A percentile compares a stretch with the other conserved stretches of the same genome.
These are phyloP conservation scores for Clavispora vitiphila DNA, from an alignment of 805 yeast genomes.

Conservation along the genomic window DNA sequence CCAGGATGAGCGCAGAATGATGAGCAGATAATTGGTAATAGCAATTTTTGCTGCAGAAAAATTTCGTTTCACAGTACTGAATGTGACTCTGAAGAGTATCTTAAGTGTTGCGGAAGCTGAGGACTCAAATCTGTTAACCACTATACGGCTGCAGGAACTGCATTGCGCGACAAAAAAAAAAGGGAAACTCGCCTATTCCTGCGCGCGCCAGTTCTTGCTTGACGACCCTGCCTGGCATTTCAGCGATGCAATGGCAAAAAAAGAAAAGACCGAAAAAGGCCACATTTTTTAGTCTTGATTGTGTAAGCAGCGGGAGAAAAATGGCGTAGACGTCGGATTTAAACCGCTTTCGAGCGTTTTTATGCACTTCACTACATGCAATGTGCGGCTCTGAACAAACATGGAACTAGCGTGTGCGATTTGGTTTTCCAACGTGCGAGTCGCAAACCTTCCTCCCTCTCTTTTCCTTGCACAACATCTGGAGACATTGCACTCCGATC, in stretches of 20 bases:
- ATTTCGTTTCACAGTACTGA: no score
- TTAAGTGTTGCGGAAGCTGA: no score
- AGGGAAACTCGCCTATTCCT: background rate
- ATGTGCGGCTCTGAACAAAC: background rate
- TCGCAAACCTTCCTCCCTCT: background rate
- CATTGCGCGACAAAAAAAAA: background rate
- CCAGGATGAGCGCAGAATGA: no score
- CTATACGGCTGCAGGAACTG: background rate
- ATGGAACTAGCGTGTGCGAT: background rate
- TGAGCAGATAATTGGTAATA: no score
- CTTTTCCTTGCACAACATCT: constrained; percentile 1
- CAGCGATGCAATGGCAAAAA: background rate
- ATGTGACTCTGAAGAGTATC: no score
- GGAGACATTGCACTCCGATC: background rate
- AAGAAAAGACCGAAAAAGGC: no score
- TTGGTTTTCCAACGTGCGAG: background rate
- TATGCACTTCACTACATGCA: background rate
- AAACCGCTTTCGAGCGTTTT: no score
- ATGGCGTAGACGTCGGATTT: no score
- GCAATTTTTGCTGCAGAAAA: no score
- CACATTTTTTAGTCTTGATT: no score
- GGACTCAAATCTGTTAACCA: no score
- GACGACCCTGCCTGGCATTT: background rate
- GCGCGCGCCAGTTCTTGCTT: background rate
- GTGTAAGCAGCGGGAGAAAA: no score